Evolutionary conservation across 805 yeast species (phyloP), one percentile per base, ranked within the genome.

Genomic region (Tanozyma kutaoensis): DNA sequence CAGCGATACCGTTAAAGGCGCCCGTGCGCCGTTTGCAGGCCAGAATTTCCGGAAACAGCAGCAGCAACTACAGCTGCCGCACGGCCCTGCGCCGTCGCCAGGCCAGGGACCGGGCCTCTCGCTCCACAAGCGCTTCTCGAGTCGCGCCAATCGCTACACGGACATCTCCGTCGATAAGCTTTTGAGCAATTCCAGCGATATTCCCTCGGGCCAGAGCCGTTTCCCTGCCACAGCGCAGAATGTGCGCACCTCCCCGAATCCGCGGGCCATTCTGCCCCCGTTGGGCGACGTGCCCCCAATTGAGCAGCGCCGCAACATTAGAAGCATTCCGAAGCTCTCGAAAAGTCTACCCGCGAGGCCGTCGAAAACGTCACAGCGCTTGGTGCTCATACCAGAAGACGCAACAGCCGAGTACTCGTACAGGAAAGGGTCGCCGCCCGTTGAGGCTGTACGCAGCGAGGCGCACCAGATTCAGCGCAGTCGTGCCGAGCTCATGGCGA

Each of bases 1-100:
- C 33, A 65, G 72, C 28, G 57, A 57, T 32, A 59, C 52, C 29
- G 50, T 58, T 14, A 61, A 62, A 35, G 64, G 67, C 15, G 55
- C 63, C n/a, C 47, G 76, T 26, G 91, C 88, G 0, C 93, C 91
- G 1, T 81, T 74, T 62, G 91, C 91, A 1, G 86, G 88, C 20
- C 72, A 66, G 28, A 55, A 54, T 36, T 62, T 40, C 36, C 48
- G 46, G 31, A 55, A 55, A 26, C 62, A 54, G 28, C 61, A 54
- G 29, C 57, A 43, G 23, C 52, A 39, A 21, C 38, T 36, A 26
- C 40, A 36, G 28, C 28, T 28, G 15, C 38, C 37, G 24, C 36
- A 37, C 18, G 27, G 10, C 14, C 29, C 10, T 15, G 23, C 24
- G 23, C 20, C 30, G 26, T 14, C 31, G 17, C 15, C 22, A 27